Percentiles rank a stretch among this genome's conserved stretches.
These are phyloP conservation scores for Lithohypha guttulata DNA, from an alignment of 2,329 filamentous ascomycete species.

Conservation along the genomic window DNA sequence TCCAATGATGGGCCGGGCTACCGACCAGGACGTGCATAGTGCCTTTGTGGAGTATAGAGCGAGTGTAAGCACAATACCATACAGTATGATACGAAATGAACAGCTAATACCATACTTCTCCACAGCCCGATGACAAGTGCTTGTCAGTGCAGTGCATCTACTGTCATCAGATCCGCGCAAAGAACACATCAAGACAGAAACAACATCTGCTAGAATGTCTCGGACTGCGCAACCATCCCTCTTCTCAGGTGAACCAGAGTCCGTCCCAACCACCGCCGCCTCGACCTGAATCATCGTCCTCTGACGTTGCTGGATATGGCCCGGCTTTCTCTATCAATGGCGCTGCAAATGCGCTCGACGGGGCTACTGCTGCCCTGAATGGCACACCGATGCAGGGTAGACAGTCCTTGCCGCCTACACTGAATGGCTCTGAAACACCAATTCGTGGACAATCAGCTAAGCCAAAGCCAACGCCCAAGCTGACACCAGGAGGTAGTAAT, in stretches of 20 bases:
- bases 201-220: constrained; percentile 42
- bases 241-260: constrained; percentile 18
- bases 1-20: constrained; percentile 39
- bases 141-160: constrained; percentile 44
- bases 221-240: constrained; percentile 35
- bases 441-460: constrained; percentile 16
- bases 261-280: constrained; percentile 22
- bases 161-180: constrained; percentile 42
- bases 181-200: constrained; percentile 43
- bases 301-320: constrained; percentile 33
- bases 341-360: constrained; percentile 7
- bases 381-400: constrained; percentile 26
- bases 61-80: constrained; percentile 29
- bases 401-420: constrained; percentile 27
- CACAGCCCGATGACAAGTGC: constrained; percentile 30
- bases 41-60: constrained; percentile 44
- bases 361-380: constrained; percentile 8
- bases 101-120: constrained; percentile 15
- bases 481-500: constrained; percentile 25
- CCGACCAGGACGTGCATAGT: constrained; percentile 43
- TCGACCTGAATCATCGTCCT: constrained; percentile 31
- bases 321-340: constrained; percentile 19
- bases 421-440: constrained; percentile 12
- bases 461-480: constrained; percentile 17
- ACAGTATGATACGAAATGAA: constrained; percentile 18